phyloP scores from a whole-genome alignment of 2,329 filamentous ascomycete genomes.

The Nemania sp. region DNA sequence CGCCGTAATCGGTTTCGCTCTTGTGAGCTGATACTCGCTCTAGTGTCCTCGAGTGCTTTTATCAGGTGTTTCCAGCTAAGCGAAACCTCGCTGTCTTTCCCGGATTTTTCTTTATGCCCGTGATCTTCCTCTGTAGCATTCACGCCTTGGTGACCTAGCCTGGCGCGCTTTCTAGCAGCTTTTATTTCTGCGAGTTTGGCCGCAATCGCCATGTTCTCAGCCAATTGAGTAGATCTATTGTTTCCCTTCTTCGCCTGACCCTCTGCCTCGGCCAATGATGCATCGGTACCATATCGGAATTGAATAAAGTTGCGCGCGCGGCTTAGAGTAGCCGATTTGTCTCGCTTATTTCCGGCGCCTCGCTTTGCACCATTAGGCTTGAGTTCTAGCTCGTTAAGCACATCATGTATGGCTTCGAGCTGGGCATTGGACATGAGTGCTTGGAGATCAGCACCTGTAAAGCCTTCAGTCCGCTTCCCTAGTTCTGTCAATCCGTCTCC shows the following conservation, averaged over 20 bases:
- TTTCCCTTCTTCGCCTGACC: slow-evolving; percentile 46
- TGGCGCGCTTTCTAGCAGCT: slow-evolving; percentile 66
- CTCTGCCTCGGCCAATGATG: slow-evolving; percentile 48
- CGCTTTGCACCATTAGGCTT: slow-evolving; percentile 37
- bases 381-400: slow-evolving; percentile 65
- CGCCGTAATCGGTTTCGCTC: slow-evolving; percentile 74
- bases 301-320: slow-evolving; percentile 68
- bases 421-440: slow-evolving; percentile 96
- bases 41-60: slow-evolving; percentile 74
- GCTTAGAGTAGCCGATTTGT: slow-evolving; percentile 35
- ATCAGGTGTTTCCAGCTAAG: slow-evolving; percentile 84
- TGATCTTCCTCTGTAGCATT: slow-evolving; percentile 34
- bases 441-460: slow-evolving; percentile 92
- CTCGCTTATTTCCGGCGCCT: slow-evolving; percentile 43
- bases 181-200: slow-evolving; percentile 84
- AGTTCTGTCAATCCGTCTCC: slow-evolving; percentile 69
- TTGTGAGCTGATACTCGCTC: slow-evolving; percentile 78
- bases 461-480: slow-evolving; percentile 80
- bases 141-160: slow-evolving; percentile 47
- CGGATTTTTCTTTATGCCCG: slow-evolving; percentile 45
- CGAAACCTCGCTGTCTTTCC: slow-evolving; percentile 66
- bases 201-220: slow-evolving; percentile 76
- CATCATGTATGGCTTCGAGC: slow-evolving; percentile 93
- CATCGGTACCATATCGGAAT: slow-evolving; percentile 75
- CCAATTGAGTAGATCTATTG: slow-evolving; percentile 60